These are phyloP conservation scores for Cadophora luteo-olivacea DNA, from an alignment of 2,329 filamentous ascomycete genomes.

Conservation along the genomic window DNA sequence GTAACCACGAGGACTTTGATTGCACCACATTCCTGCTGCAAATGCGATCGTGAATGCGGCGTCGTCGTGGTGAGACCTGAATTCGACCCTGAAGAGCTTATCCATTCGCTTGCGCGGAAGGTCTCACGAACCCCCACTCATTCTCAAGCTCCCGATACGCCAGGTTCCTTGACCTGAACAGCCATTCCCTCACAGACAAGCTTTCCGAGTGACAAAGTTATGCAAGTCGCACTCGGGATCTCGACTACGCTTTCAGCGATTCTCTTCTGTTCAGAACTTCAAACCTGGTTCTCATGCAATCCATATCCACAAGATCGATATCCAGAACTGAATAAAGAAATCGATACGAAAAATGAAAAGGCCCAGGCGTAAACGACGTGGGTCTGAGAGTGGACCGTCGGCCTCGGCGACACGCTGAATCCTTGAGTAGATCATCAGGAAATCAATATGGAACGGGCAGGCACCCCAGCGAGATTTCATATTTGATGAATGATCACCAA, in stretches of 20 bases:
- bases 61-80: not conserved
- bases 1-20: not conserved
- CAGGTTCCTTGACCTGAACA: not conserved
- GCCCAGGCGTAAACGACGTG: not conserved
- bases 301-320: not conserved
- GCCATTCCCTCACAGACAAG: not conserved
- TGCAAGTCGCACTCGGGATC: not conserved
- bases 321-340: not conserved
- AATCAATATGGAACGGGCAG: not conserved
- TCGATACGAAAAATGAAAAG: not conserved
- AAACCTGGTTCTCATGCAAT: not conserved
- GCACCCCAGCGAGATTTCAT: not conserved
- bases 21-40: not conserved
- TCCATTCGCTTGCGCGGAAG: not conserved
- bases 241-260: not conserved
- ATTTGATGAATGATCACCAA: constrained; percentile 1
- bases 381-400: not conserved
- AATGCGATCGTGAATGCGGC: not conserved
- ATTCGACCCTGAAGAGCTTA: constrained; percentile 1
- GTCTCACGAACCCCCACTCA: constrained; percentile 4
- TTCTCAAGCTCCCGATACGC: not conserved
- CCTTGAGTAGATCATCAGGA: not conserved
- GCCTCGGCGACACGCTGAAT: constrained; percentile 4
- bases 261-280: too few relatives aligned
- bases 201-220: not conserved